A percentile compares a stretch with the other conserved stretches of the same genome.
phyloP scores from a whole-genome alignment of 768 basidiomycete species.

The Tricholoma matsutake region DNA sequence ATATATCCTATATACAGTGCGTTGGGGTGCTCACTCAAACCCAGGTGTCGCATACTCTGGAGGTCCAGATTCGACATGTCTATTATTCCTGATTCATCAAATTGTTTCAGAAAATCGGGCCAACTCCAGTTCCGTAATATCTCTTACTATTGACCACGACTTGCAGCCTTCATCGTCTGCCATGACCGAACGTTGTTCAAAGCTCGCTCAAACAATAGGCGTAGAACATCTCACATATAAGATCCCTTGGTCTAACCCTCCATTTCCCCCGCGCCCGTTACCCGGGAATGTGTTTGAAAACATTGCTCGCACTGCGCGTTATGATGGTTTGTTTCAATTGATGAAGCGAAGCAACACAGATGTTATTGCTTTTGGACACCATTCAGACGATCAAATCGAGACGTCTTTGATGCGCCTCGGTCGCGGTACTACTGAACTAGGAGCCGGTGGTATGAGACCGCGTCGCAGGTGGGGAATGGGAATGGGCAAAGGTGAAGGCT shows the following conservation, averaged over 20 bases:
- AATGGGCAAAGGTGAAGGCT: conserved; percentile 21
- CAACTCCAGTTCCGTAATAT: conserved; percentile 37
- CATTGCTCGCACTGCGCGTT: conserved; percentile 57
- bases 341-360: conserved; percentile 29
- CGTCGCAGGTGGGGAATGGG: conserved; percentile 83
- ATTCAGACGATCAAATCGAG: conserved; percentile 82
- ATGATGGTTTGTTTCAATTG: conserved; percentile 44
- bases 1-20: not conserved
- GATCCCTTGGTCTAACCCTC: conserved; percentile 56
- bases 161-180: conserved; percentile 53
- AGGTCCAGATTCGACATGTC: conserved; percentile 79
- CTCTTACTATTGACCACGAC: conserved; percentile 68
- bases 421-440: conserved; percentile 51
- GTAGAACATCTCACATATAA: conserved; percentile 44
- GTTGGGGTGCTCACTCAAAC: not conserved
- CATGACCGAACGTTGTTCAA: conserved; percentile 53
- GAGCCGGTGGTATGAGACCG: conserved; percentile 65
- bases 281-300: conserved; percentile 46
- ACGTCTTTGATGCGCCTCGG: conserved; percentile 71
- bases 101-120: conserved; percentile 28
- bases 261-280: conserved; percentile 48
- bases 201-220: conserved; percentile 40
- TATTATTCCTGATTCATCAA: conserved; percentile 63
- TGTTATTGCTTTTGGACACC: conserved; percentile 67
- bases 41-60: conserved; percentile 77